phyloP scores from a whole-genome alignment of 345 rosid genomes.

The Aegle marmelos region DNA sequence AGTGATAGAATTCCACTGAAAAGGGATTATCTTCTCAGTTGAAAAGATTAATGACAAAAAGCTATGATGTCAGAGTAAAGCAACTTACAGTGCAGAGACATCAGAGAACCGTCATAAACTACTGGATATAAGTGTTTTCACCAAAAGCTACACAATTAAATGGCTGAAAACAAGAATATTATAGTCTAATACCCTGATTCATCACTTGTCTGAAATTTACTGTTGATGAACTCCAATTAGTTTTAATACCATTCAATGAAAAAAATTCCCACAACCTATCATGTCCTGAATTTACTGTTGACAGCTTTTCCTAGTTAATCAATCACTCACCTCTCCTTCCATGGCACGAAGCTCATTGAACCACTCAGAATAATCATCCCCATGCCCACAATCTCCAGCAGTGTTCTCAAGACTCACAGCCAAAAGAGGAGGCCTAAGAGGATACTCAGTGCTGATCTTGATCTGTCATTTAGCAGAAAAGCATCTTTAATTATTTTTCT shows the following conservation, averaged over 20 bases:
- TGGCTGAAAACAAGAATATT: background rate
- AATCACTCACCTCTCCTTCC: conserved; percentile 81
- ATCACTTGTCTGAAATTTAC: background rate
- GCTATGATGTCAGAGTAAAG: background rate
- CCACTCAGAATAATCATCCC: conserved; percentile 38
- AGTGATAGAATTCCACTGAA: background rate
- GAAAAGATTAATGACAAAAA: background rate
- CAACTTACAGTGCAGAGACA: background rate
- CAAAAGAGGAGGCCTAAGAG: conserved; percentile 82
- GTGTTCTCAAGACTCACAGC: conserved; percentile 42
- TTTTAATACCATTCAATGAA: background rate
- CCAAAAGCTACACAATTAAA: background rate
- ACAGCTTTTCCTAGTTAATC: background rate
- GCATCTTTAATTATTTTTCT: background rate
- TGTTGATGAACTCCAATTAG: background rate
- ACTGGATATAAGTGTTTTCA: background rate
- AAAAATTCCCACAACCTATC: background rate
- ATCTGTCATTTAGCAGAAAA: conserved; percentile 46
- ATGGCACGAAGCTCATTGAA: conserved; percentile 78
- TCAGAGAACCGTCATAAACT: background rate
- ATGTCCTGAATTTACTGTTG: background rate
- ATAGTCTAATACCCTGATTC: background rate
- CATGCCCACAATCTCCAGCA: conserved; percentile 31
- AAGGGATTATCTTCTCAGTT: background rate
- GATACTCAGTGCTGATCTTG: conserved; percentile 78